phyloP scores from a whole-genome alignment of 768 basidiomycete species.

The Suillus sp. region DNA sequence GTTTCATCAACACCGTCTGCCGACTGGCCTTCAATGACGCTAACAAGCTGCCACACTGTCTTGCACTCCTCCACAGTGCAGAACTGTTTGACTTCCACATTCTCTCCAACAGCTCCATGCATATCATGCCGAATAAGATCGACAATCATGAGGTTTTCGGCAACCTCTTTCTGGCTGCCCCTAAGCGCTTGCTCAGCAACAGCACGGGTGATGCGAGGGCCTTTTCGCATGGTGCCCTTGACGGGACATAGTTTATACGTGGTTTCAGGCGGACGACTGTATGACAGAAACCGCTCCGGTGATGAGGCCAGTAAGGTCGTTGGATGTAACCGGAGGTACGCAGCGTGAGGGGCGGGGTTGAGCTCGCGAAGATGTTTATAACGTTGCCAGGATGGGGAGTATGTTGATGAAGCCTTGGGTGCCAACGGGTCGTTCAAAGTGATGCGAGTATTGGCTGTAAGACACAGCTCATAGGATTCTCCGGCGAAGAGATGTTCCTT shows the following conservation, averaged over 20 bases:
- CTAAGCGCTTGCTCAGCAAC: conserved; percentile 64
- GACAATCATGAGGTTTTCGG: conserved; percentile 98
- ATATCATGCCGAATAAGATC: conserved; percentile 95
- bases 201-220: conserved; percentile 59
- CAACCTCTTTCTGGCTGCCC: conserved; percentile 84
- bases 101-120: conserved; percentile 78
- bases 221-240: conserved; percentile 87
- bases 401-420: conserved; percentile 16
- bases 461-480: conserved; percentile 91
- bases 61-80: conserved; percentile 90
- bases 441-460: conserved; percentile 75
- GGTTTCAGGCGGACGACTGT: conserved; percentile 61
- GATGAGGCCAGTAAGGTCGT: conserved; percentile 83
- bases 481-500: conserved; percentile 78
- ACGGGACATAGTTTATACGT: conserved; percentile 89
- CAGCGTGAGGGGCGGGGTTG: conserved; percentile 91
- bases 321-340: conserved; percentile 75
- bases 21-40: conserved; percentile 81
- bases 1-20: conserved; percentile 35
- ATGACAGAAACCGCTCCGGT: conserved; percentile 90
- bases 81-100: conserved; percentile 82
- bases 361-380: conserved; percentile 68
- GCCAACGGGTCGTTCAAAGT: conserved; percentile 41
- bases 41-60: conserved; percentile 95
- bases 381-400: conserved; percentile 62